phyloP scores from a whole-genome alignment of 2,329 filamentous ascomycete species.

The Lasiodiplodia gonubiensis region DNA sequence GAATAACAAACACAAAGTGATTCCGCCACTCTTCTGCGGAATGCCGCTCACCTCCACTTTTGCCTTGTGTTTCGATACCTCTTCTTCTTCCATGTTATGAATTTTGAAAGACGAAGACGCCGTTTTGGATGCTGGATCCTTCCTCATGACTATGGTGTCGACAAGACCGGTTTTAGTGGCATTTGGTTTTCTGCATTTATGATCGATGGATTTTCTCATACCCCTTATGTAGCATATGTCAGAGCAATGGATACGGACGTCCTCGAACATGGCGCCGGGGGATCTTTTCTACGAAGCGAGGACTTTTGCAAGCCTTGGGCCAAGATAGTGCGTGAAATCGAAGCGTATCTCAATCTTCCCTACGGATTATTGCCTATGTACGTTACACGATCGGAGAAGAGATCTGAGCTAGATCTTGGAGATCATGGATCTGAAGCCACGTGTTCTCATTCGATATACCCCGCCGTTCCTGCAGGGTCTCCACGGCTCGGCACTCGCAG shows the following conservation, averaged over 20 bases:
- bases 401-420: not conserved
- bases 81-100: conserved; percentile 9
- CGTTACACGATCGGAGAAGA: not conserved
- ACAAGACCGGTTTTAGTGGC: not conserved
- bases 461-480: not conserved
- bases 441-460: not conserved
- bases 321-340: not conserved
- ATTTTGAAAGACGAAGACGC: conserved; percentile 6
- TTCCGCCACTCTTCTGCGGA: not conserved
- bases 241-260: conserved; percentile 23
- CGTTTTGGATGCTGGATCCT: conserved; percentile 18
- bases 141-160: conserved; percentile 19
- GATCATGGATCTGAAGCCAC: not conserved
- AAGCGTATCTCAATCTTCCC: not conserved
- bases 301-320: not conserved
- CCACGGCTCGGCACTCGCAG: not conserved
- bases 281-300: not conserved
- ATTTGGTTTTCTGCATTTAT: conserved; percentile 15
- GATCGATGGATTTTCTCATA: conserved; percentile 22
- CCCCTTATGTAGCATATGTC: conserved; percentile 26
- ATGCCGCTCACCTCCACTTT: not conserved
- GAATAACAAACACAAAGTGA: not conserved
- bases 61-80: not conserved
- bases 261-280: conserved; percentile 12
- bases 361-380: not conserved